phyloP scores from a whole-genome alignment of 306 rosid species.

The Vigna radiata region DNA sequence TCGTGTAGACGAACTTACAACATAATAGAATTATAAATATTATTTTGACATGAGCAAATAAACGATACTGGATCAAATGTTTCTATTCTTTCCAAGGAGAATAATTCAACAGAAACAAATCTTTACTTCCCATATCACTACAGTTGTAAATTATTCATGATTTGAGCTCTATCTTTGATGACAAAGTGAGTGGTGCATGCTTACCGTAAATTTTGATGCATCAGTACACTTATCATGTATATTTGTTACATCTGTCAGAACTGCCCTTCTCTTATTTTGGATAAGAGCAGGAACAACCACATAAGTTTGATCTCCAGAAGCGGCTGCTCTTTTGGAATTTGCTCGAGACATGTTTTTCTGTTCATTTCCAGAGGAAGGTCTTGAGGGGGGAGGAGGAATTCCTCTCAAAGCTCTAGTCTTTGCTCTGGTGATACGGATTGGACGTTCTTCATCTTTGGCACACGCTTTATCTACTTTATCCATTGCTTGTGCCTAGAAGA shows the following conservation, averaged over 20 bases:
- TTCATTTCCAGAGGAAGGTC: slow-evolving; percentile 55
- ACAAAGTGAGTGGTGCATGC: background rate
- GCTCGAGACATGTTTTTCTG: slow-evolving; percentile 42
- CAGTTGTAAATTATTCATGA: slow-evolving; percentile 15
- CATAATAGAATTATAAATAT: background rate
- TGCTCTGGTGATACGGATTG: slow-evolving; percentile 77
- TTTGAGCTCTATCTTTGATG: background rate
- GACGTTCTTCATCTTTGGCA: slow-evolving; percentile 62
- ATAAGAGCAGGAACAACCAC: slow-evolving; percentile 46
- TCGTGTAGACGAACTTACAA: slow-evolving; percentile 21
- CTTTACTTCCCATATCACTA: slow-evolving; percentile 14
- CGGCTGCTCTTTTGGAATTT: slow-evolving; percentile 57
- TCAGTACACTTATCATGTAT: slow-evolving; percentile 18
- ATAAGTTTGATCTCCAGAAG: slow-evolving; percentile 55
- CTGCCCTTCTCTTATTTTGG: slow-evolving; percentile 73
- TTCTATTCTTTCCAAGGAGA: background rate
- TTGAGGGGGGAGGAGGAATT: slow-evolving; percentile 46
- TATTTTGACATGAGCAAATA: background rate
- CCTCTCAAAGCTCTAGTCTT: slow-evolving; percentile 71
- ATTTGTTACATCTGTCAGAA: slow-evolving; percentile 75
- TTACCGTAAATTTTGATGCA: slow-evolving; percentile 62
- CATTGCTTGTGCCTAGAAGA: slow-evolving; percentile 69
- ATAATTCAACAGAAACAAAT: background rate
- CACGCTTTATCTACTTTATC: slow-evolving; percentile 50
- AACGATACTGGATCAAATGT: slow-evolving; percentile 2